Conservation (phyloP, 2,329 filamentous ascomycete species). For the Sclerotinia trifoliorum region DNA sequence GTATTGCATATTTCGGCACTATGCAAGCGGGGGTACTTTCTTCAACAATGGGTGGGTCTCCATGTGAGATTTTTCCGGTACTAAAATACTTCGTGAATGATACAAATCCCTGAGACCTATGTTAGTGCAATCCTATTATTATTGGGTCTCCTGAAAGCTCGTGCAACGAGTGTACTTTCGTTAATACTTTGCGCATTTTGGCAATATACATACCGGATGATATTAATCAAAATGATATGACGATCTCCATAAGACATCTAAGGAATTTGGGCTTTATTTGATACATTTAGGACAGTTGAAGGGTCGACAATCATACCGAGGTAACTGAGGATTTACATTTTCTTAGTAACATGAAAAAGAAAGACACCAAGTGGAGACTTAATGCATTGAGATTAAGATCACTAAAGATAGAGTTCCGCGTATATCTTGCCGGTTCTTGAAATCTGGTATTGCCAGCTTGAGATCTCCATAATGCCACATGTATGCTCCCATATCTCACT, state of each 20-base stretch:
- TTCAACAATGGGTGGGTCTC: conserved; percentile 8
- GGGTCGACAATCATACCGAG: neutral
- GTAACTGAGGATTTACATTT: neutral
- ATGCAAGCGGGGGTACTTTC: neutral
- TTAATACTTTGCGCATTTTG: neutral
- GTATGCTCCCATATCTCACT: neutral
- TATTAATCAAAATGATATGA: neutral
- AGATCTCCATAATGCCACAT: neutral
- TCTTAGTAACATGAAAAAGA: neutral
- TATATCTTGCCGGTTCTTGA: neutral
- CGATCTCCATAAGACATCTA: neutral
- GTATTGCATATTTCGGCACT: conserved; percentile 9
- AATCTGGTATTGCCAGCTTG: neutral
- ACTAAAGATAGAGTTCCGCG: neutral
- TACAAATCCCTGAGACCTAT: neutral
- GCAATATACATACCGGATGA: neutral
- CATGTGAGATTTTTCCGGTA: neutral
- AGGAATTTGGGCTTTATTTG: neutral
- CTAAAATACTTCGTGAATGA: neutral
- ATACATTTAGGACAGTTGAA: neutral
- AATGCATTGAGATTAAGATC: neutral
- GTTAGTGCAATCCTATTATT: neutral
- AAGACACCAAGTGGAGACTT: neutral
- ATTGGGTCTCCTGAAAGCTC: neutral
- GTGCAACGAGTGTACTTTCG: neutral